Percentiles rank a stretch among this genome's conserved stretches.
phyloP scores from a whole-genome alignment of 1,284 basidiomycete species.

The Cryptococcus sp. region DNA sequence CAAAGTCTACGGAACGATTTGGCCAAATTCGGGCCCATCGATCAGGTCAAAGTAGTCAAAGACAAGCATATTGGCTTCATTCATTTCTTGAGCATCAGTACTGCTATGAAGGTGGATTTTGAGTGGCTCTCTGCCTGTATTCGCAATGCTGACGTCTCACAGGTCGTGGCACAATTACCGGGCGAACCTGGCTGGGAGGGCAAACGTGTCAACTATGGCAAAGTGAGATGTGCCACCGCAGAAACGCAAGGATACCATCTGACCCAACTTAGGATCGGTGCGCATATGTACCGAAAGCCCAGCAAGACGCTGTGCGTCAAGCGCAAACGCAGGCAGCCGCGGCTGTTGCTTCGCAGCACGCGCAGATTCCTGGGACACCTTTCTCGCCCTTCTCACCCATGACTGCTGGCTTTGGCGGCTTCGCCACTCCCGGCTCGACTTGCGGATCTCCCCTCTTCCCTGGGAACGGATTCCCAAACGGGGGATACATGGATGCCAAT shows the following conservation, averaged over 20 bases:
- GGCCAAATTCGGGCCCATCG: constrained; percentile 87
- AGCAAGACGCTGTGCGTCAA: constrained; percentile 54
- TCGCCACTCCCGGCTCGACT: constrained; percentile 24
- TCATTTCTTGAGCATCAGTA: constrained; percentile 88
- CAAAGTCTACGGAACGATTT: constrained; percentile 81
- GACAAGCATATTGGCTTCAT: constrained; percentile 98
- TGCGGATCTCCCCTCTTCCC: constrained; percentile 24
- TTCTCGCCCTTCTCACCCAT: constrained; percentile 39
- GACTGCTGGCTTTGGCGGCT: constrained; percentile 35
- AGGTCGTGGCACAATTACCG: constrained; percentile 87
- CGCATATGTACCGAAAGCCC: constrained; percentile 67
- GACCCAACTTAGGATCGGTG: constrained; percentile 63
- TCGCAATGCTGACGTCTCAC: constrained; percentile 2
- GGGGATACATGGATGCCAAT: constrained; percentile 43
- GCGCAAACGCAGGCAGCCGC: constrained; percentile 62
- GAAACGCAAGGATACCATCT: constrained; percentile 1
- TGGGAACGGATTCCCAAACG: constrained; percentile 16
- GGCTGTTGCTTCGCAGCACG: constrained; percentile 51
- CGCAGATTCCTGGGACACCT: constrained; percentile 41
- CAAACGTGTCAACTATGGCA: constrained; percentile 91
- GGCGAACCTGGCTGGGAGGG: constrained; percentile 88
- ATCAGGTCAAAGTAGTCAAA: constrained; percentile 95
- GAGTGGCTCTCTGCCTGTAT: not conserved
- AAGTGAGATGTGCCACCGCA: constrained; percentile 54
- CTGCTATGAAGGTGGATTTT: constrained; percentile 77